Percentiles rank a stretch among this genome's conserved stretches.
phyloP scores from a whole-genome alignment of 805 yeast genomes.

The Yamadazyma ubonensis region DNA sequence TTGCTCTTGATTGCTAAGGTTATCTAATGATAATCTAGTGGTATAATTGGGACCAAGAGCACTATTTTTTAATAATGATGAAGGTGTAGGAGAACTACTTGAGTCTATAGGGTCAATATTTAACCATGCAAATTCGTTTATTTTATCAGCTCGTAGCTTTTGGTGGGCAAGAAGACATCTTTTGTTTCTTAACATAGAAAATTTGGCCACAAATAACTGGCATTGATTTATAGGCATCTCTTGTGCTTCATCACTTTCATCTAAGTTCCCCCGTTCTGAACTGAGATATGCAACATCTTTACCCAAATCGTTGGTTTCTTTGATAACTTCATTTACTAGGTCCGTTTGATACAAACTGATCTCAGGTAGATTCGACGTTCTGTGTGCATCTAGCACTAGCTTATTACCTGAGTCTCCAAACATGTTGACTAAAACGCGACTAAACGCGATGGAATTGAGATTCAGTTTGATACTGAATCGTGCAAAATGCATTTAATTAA shows the following conservation, averaged over 20 bases:
- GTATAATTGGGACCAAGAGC: slow-evolving; percentile 23
- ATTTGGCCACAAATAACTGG: slow-evolving; percentile 65
- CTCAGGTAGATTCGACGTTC: slow-evolving; percentile 63
- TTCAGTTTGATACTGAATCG: too few relatives aligned
- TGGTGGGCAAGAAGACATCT: slow-evolving; percentile 87
- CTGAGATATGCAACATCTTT: slow-evolving; percentile 52
- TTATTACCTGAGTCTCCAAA: slow-evolving; percentile 87
- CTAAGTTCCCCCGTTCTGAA: slow-evolving; percentile 22
- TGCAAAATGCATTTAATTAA: too few relatives aligned
- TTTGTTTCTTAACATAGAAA: slow-evolving; percentile 85
- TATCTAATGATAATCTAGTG: slow-evolving; percentile 37
- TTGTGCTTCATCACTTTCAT: slow-evolving; percentile 26
- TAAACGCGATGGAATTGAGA: too few relatives aligned
- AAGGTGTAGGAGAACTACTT: slow-evolving; percentile 15
- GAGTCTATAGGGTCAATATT: slow-evolving; percentile 48
- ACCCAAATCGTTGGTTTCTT: slow-evolving; percentile 68
- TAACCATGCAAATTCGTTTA: slow-evolving; percentile 73
- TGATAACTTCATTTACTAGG: slow-evolving; percentile 61
- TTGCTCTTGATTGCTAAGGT: slow-evolving; percentile 73
- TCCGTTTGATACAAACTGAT: slow-evolving; percentile 74
- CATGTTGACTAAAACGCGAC: too few relatives aligned
- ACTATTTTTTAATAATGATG: slow-evolving; percentile 7
- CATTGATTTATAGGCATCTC: slow-evolving; percentile 54
- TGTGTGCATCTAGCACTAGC: slow-evolving; percentile 79
- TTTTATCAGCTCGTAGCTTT: slow-evolving; percentile 60